Evolutionary conservation across 306 rosid genomes (phyloP).

Genomic region (Prunus padus): DNA sequence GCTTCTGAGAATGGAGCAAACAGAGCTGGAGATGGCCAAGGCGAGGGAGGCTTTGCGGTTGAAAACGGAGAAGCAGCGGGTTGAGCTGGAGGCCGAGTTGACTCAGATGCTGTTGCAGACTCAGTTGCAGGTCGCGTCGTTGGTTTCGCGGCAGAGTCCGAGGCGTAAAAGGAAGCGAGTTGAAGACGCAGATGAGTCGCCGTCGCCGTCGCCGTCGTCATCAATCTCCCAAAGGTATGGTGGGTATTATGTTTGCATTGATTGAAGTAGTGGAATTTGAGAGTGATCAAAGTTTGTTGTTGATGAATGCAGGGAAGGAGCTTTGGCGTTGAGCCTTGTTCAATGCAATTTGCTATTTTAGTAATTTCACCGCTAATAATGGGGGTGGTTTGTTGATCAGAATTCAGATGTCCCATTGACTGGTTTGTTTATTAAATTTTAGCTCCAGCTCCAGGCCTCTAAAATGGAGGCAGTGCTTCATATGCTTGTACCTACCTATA

Average conservation of each 20-base stretch:
- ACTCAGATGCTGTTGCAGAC: conserved; percentile 42
- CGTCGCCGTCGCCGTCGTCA: neutral
- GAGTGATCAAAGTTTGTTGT: neutral
- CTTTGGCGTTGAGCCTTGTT: conserved; percentile 29
- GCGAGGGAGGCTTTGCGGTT: conserved; percentile 40
- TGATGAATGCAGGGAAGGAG: conserved; percentile 29
- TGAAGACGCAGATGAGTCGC: conserved; percentile 7
- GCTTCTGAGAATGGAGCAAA: conserved; percentile 34
- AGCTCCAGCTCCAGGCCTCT: neutral
- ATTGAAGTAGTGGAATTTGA: neutral
- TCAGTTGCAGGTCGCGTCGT: conserved; percentile 44
- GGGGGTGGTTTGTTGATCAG: neutral
- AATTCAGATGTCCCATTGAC: neutral
- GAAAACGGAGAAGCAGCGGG: conserved; percentile 38
- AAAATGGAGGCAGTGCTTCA: neutral
- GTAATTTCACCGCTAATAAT: neutral
- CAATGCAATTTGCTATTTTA: conserved; percentile 35
- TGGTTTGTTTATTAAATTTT: neutral
- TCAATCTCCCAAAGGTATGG: conserved; percentile 21
- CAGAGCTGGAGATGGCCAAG: conserved; percentile 48
- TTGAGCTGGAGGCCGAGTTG: conserved; percentile 42
- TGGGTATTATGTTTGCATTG: neutral
- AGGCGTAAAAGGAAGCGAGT: conserved; percentile 42
- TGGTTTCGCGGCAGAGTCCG: conserved; percentile 25
- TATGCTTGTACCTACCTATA: no score